A percentile compares a stretch with the other conserved stretches of the same genome.
These are phyloP conservation scores for Alternaria consortialis DNA, from an alignment of 2,329 filamentous ascomycete species.

Conservation along the genomic window DNA sequence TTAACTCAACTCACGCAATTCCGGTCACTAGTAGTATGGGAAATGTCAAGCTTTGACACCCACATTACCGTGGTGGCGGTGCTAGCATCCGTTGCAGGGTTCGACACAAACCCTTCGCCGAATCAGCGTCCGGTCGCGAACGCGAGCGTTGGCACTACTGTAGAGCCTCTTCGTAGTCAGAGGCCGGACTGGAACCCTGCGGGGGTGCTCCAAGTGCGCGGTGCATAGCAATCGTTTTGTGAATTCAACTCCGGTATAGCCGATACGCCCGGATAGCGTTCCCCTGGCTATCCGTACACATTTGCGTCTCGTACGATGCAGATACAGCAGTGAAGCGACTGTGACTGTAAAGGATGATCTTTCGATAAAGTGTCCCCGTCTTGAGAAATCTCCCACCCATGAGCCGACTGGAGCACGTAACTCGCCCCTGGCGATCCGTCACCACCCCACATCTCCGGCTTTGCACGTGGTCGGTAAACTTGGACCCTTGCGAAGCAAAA, in stretches of 20 bases:
- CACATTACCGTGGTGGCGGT: slow-evolving; percentile 27
- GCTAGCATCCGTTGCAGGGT: slow-evolving; percentile 19
- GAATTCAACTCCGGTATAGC: background rate
- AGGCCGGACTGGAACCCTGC: slow-evolving; percentile 5
- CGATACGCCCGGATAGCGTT: background rate
- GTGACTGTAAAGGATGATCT: slow-evolving; percentile 30
- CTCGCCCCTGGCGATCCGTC: slow-evolving; percentile 18
- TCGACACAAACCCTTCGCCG: slow-evolving; percentile 5
- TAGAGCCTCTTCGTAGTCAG: slow-evolving; percentile 13
- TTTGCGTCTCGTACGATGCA: background rate
- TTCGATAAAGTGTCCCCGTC: slow-evolving; percentile 3
- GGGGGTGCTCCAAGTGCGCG: slow-evolving; percentile 1
- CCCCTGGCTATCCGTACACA: background rate
- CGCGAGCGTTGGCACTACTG: slow-evolving; percentile 9
- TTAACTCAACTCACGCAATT: slow-evolving; percentile 19
- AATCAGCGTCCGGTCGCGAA: slow-evolving; percentile 9
- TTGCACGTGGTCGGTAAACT: slow-evolving; percentile 9
- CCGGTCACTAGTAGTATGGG: slow-evolving; percentile 25
- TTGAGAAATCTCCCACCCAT: slow-evolving; percentile 8
- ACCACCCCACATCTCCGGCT: slow-evolving; percentile 12
- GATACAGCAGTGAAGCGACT: slow-evolving; percentile 17
- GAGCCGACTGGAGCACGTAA: slow-evolving; percentile 1
- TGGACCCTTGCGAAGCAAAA: slow-evolving; percentile 17
- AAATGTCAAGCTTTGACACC: slow-evolving; percentile 24
- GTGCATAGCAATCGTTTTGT: slow-evolving; percentile 2